Evolutionary conservation across 345 rosid species (phyloP).

Genomic region (Mercurialis annua): DNA sequence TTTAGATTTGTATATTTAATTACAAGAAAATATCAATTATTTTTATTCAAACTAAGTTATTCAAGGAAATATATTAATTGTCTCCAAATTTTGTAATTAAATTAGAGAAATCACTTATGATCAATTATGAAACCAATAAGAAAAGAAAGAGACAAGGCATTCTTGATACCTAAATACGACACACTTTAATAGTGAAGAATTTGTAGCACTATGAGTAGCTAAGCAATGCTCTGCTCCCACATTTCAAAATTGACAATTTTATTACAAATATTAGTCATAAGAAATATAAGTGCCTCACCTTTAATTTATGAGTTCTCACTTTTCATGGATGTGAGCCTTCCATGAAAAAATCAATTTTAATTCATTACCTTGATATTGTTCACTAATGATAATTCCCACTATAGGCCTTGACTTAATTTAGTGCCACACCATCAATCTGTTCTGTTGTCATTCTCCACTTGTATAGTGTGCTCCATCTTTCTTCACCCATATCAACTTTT

Average conservation of each 20-base stretch:
- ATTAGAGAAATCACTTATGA: too few relatives aligned
- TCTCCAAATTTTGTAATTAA: too few relatives aligned
- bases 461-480: constrained; percentile 27
- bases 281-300: neutral
- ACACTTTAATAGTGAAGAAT: neutral
- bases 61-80: too few relatives aligned
- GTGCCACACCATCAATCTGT: constrained; percentile 27
- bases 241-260: neutral
- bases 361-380: constrained; percentile 1
- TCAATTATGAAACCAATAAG: neutral
- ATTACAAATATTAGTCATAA: neutral
- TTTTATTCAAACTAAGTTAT: too few relatives aligned
- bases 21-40: too few relatives aligned
- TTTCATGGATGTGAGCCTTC: constrained; percentile 9
- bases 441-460: constrained; percentile 39
- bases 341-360: neutral
- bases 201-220: neutral
- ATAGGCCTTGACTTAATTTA: constrained; percentile 17
- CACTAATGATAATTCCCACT: constrained; percentile 24
- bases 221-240: constrained; percentile 5
- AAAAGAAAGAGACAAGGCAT: neutral
- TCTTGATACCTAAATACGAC: neutral
- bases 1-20: too few relatives aligned
- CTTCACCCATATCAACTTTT: neutral
- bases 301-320: neutral